Conservation (phyloP, 108 stramenopile species). For the Aureococcus anophagefferens region DNA sequence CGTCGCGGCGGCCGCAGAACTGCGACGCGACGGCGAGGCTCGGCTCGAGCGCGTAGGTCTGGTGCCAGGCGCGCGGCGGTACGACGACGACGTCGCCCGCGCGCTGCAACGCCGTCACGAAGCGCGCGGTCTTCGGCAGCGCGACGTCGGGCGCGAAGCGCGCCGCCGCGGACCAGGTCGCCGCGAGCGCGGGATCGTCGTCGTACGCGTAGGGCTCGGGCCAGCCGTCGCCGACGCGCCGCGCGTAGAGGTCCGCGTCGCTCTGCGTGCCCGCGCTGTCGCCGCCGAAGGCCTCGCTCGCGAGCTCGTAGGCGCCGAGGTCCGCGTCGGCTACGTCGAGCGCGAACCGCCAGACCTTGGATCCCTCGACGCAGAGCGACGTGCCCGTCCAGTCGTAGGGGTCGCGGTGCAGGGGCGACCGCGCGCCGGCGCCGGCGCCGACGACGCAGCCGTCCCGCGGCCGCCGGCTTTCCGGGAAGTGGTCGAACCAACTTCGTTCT, state of each 20-base stretch:
- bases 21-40: not conserved
- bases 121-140: not conserved
- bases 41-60: conserved; percentile 5
- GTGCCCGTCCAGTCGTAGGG: conserved; percentile 66
- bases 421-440: conserved; percentile 48
- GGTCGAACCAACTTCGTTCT: conserved; percentile 40
- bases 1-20: not conserved
- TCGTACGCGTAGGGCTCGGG: not conserved
- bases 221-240: not conserved
- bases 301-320: not conserved
- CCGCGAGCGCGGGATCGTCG: not conserved
- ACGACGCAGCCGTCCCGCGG: conserved; percentile 46
- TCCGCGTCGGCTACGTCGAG: not conserved
- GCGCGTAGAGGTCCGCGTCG: not conserved
- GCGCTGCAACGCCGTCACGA: not conserved
- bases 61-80: not conserved
- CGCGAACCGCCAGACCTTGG: conserved; percentile 55
- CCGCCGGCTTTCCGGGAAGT: conserved; percentile 29
- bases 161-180: not conserved
- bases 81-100: not conserved
- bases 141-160: not conserved
- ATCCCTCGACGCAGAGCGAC: conserved; percentile 47
- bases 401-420: conserved; percentile 48
- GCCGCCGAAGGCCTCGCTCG: not conserved
- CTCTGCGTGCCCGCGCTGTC: not conserved